phyloP scores from a whole-genome alignment of 768 basidiomycete species.

The Tephrocybe sp. region DNA sequence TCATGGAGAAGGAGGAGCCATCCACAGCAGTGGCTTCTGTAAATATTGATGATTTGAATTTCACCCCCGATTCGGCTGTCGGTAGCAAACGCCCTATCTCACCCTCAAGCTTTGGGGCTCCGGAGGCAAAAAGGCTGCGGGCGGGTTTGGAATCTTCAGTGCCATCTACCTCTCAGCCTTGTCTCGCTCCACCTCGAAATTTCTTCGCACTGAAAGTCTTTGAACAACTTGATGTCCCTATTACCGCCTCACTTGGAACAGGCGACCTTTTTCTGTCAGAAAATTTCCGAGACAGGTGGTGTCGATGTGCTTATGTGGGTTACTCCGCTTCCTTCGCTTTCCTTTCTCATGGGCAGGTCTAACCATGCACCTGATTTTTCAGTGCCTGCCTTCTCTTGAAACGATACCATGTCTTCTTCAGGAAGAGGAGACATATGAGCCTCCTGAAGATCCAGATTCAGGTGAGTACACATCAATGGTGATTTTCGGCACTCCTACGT shows the following conservation, averaged over 20 bases:
- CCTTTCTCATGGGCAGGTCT: slow-evolving; percentile 6
- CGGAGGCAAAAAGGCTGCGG: slow-evolving; percentile 37
- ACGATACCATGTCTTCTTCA: slow-evolving; percentile 59
- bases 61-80: slow-evolving; percentile 17
- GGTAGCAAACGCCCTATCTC: slow-evolving; percentile 54
- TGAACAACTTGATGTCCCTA: slow-evolving; percentile 20
- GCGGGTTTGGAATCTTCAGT: slow-evolving; percentile 19
- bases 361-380: slow-evolving; percentile 3
- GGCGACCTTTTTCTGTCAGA: slow-evolving; percentile 78
- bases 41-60: slow-evolving; percentile 20
- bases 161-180: slow-evolving; percentile 24
- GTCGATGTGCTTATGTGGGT: slow-evolving; percentile 60
- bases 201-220: slow-evolving; percentile 45
- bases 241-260: slow-evolving; percentile 39
- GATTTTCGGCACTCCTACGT: slow-evolving; percentile 5
- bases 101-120: slow-evolving; percentile 32
- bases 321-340: slow-evolving; percentile 3
- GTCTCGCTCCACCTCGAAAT: slow-evolving; percentile 56
- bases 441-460: slow-evolving; percentile 84
- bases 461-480: slow-evolving; percentile 34
- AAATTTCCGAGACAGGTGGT: slow-evolving; percentile 78
- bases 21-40: slow-evolving; percentile 25
- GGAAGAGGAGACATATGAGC: slow-evolving; percentile 83
- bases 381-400: slow-evolving; percentile 62
- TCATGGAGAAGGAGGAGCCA: slow-evolving; percentile 33